Percentiles rank a stretch among this genome's conserved stretches.
Evolutionary conservation across 257 asterid species (phyloP).

Genomic region (Solanum bulbocastanum): DNA sequence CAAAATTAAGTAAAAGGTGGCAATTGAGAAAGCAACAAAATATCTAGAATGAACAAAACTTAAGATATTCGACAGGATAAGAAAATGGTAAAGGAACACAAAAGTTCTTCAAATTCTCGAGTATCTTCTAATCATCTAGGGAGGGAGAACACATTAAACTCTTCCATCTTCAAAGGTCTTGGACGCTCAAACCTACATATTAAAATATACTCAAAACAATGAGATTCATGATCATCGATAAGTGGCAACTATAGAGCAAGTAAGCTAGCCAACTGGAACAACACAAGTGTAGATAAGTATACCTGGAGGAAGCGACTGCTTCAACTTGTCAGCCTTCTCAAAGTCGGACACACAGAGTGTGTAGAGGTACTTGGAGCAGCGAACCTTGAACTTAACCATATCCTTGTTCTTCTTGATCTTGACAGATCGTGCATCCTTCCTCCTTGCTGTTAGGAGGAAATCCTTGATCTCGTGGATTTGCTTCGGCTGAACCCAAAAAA

Average conservation of each 20-base stretch:
- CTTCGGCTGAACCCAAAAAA: conserved; percentile 1
- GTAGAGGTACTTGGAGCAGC: conserved; percentile 26
- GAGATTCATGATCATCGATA: neutral
- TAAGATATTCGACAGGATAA: neutral
- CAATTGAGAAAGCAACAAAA: neutral
- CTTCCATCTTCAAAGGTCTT: conserved; percentile 14
- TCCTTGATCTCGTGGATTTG: conserved; percentile 25
- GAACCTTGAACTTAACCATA: conserved; percentile 22
- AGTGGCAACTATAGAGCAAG: neutral
- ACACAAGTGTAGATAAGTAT: neutral
- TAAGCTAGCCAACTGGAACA: neutral
- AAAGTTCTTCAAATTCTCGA: neutral
- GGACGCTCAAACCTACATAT: conserved; percentile 27
- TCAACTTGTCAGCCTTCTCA: conserved; percentile 27
- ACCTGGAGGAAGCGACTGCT: conserved; percentile 30
- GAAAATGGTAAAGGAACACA: neutral
- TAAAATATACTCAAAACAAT: neutral
- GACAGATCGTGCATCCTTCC: conserved; percentile 20
- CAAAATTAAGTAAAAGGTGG: neutral
- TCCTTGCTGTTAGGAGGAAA: conserved; percentile 24
- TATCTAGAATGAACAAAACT: neutral
- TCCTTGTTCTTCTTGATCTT: conserved; percentile 26
- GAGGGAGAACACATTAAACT: neutral
- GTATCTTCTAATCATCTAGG: neutral
- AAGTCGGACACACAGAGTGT: conserved; percentile 16